Evolutionary conservation across 352 stramenopile species (phyloP), one percentile per base, ranked within the genome.

Genomic region (Globisporangium iwayamae): DNA sequence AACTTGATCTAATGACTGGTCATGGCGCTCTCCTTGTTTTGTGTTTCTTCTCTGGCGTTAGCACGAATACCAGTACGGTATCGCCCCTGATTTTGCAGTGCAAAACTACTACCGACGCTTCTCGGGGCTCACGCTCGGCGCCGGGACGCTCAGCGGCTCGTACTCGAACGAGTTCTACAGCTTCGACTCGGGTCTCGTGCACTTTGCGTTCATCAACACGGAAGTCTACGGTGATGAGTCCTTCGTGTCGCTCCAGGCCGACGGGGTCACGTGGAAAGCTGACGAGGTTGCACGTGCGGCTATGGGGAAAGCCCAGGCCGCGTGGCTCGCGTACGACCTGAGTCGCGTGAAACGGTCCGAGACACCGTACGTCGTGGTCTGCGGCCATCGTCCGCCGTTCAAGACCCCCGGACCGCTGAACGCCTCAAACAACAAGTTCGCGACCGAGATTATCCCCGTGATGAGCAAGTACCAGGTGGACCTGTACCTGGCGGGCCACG

Each of bases 131-230:
- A 72, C 66, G 1, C 48, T 75, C 16, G 84, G 84, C n/a, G 80
- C 78, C 0, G 84, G 84, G 5, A 70, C 69, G 39, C 68, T 66
- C 14, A 90, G 82, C 43, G 80, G 84, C 16, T 91, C 84, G 46
- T 58, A 68, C 10, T 91, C 81, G 25, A 89, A 85, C 58, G 77
- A 90, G 38, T 93, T 91, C 50, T 93, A 84, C 70, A 90, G 81
- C 65, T 93, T 90, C 28, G 73, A 72, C n/a, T 75, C 79, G 1
- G 80, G 81, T 0, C 65, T 77, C 14, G 66, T 91, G 13, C 84
- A 93, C 53, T 93, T 93, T 57, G 81, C 81, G 10, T 79, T 93
- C 54, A 78, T 93, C 68, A 88, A 91, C 70, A 90, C 84, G 1
- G 84, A 93, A 62, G 63, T 91, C 4, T 93, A 93, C 61, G 81